Base-by-base conservation (phyloP, 768 basidiomycete species). In the Tricholoma sp. region DNA sequence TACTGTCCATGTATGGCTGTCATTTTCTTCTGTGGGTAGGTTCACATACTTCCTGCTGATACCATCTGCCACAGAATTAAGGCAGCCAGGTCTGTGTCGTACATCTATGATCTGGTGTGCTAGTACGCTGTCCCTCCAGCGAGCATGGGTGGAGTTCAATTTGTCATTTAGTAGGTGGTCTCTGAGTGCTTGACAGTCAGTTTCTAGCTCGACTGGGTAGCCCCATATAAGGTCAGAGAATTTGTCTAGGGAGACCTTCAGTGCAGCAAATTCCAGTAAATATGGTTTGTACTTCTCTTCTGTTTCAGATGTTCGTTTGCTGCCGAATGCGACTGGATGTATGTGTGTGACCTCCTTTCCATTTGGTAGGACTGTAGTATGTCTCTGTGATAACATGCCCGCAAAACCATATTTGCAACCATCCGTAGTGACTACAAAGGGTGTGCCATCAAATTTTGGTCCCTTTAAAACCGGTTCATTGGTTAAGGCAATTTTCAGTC, bases 241-340 rank as follows among this genome's bases (percentile, higher is more conserved):
- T 21, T 73, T 66, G 50, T 71, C 67, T 1, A 71, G 32, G 0
- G 59, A 55, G 34, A 61, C 72, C 27, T 75, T 72, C 34, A 76
- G 63, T 12, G 67, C 71, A 0, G 73, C 69, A 57, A 76, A 74
- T 47, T 76, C 70, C 0, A 74, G 59, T 0, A 74, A 16, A 34
- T 63, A 74, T 0, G 69, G 72, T 49, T 62, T 63, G 59, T 72
- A 74, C 1, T 54, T 55, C 18, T 65, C 64, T 55, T 73, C 68
- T 0, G 60, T 45, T 0, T 49, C 27, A 0, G 70, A 66, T 0
- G 70, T 71, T 0, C 64, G 41, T 56, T 73, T 75, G 0, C 68
- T 72, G 0, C 59, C 62, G 55, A 67, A 72, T 11, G 58, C 70
- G 10, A 72, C 55, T 3, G 71, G 71, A 51, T 68, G 66, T 3